Evolutionary conservation across 129 eudicot genomes (phyloP).

Genomic region (Artemisia annua): DNA sequence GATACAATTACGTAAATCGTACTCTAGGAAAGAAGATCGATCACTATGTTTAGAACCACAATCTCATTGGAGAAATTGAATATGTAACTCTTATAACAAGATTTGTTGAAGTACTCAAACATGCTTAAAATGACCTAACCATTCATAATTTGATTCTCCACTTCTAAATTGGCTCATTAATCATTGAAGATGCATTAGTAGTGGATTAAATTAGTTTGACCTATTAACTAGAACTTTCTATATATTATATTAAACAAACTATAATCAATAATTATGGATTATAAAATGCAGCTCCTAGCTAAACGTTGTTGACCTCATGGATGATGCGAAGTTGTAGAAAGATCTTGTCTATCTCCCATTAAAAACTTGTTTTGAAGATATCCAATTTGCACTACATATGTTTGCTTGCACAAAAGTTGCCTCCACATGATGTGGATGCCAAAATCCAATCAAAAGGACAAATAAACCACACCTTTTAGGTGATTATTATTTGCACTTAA

Average conservation of each 20-base stretch:
- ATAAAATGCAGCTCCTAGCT: not conserved
- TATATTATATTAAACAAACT: not conserved
- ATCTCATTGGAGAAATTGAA: no score
- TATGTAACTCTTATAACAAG: no score
- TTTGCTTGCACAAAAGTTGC: conserved; percentile 21
- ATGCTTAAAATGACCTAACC: not conserved
- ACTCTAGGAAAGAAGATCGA: no score
- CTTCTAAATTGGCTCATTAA: not conserved
- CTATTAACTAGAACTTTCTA: no score
- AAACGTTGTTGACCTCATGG: conserved; percentile 27
- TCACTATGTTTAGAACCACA: no score
- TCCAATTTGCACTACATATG: conserved; percentile 18
- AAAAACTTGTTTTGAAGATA: conserved; percentile 21
- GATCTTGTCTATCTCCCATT: conserved; percentile 26
- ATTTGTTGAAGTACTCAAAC: not conserved
- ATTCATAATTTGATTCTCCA: not conserved
- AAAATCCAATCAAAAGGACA: conserved; percentile 32
- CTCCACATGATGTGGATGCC: conserved; percentile 36
- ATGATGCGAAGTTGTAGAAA: conserved; percentile 34
- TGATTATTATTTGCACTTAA: conserved; percentile 29
- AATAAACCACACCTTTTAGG: conserved; percentile 15
- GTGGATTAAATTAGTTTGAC: not conserved
- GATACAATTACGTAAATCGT: no score
- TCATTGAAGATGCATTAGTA: not conserved
- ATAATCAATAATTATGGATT: not conserved